These are phyloP conservation scores for Chenopodium quinoa DNA, from an alignment of 148 eudicot genomes.

Conservation along the genomic window DNA sequence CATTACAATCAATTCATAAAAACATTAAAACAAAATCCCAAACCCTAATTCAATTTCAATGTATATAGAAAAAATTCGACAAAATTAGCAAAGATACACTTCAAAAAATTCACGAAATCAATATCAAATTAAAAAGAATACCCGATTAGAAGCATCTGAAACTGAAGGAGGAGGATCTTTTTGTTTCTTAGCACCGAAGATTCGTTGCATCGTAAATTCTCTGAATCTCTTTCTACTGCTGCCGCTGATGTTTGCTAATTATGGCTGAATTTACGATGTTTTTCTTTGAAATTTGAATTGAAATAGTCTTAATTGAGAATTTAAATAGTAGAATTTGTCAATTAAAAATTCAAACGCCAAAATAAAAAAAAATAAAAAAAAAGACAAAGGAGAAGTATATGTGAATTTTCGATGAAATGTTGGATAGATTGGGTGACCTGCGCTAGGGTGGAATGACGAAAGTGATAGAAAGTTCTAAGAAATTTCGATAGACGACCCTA, in stretches of 20 bases:
- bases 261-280: not conserved
- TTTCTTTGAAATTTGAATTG: not conserved
- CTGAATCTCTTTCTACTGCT: not conserved
- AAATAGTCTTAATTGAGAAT: not conserved
- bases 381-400: not conserved
- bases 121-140: conserved; percentile 7
- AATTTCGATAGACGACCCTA: too few relatives aligned
- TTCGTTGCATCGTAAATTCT: conserved; percentile 55
- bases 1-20: not conserved
- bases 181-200: conserved; percentile 75
- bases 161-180: conserved; percentile 83
- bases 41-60: not conserved
- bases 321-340: too few relatives aligned
- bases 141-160: conserved; percentile 77
- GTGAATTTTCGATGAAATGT: not conserved
- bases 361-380: too few relatives aligned
- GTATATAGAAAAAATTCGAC: not conserved
- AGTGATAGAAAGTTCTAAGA: not conserved
- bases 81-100: not conserved
- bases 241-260: not conserved
- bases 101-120: not conserved
- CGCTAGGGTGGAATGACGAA: not conserved
- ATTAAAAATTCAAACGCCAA: not conserved
- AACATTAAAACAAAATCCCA: not conserved
- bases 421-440: too few relatives aligned